phyloP scores from a whole-genome alignment of 164 flowering plant genomes.

The Vitis labrusca region DNA sequence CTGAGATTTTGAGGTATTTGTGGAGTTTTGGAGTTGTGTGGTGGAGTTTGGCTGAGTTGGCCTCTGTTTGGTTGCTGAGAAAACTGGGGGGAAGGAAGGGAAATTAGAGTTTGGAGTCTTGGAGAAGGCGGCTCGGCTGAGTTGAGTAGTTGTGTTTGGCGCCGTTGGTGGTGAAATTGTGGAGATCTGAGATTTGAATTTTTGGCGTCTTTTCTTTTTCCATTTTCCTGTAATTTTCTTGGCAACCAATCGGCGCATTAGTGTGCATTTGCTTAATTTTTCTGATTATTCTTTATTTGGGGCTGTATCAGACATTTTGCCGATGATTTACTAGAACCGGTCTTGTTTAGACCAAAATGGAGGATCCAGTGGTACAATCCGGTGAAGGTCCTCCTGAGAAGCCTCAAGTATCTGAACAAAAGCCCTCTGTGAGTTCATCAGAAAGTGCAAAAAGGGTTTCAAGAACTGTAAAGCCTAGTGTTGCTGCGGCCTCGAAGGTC shows the following conservation, averaged over 20 bases:
- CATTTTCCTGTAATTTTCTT: not conserved
- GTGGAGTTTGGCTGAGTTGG: conserved; percentile 1
- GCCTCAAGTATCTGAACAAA: conserved; percentile 14
- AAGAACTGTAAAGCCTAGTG: conserved; percentile 18
- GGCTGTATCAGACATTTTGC: not conserved
- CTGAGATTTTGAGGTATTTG: not conserved
- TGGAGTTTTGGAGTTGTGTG: not conserved
- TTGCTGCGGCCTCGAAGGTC: conserved; percentile 15
- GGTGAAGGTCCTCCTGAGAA: conserved; percentile 13
- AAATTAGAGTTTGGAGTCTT: not conserved
- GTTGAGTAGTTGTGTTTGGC: not conserved
- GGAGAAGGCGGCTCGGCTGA: not conserved
- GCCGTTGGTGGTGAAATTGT: not conserved
- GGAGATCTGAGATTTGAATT: not conserved
- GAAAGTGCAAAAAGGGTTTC: conserved; percentile 21
- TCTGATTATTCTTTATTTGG: not conserved
- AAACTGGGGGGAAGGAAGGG: not conserved
- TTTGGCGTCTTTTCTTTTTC: not conserved
- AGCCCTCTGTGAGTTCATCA: not conserved
- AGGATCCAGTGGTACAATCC: conserved; percentile 19
- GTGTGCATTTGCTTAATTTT: not conserved
- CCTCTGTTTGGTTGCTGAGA: not conserved
- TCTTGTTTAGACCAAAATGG: conserved; percentile 25
- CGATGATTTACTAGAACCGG: not conserved
- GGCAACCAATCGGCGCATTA: not conserved